Conservation (phyloP, 805 yeast species). For the Starmerella gropengiesseri region DNA sequence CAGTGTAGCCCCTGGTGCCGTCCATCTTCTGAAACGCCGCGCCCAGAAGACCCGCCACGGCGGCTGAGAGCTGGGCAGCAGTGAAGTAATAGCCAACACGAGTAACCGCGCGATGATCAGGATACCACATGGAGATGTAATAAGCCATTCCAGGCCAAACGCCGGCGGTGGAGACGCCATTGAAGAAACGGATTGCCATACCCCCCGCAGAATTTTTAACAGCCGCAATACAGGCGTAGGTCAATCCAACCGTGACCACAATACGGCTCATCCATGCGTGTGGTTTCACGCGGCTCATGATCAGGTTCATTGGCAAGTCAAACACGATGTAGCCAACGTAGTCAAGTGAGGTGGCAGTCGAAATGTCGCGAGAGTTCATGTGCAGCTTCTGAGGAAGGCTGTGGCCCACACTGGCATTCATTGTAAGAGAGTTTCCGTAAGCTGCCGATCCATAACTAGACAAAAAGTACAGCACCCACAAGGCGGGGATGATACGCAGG, state of each 20-base stretch:
- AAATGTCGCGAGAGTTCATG: slow-evolving; percentile 45
- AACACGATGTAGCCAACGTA: slow-evolving; percentile 75
- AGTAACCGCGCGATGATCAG: slow-evolving; percentile 60
- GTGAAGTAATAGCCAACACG: slow-evolving; percentile 83
- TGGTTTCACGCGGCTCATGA: slow-evolving; percentile 75
- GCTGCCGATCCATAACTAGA: slow-evolving; percentile 69
- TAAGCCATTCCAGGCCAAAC: slow-evolving; percentile 87
- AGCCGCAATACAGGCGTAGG: slow-evolving; percentile 62
- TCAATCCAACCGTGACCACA: slow-evolving; percentile 64
- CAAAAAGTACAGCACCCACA: slow-evolving; percentile 69
- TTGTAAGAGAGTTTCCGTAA: slow-evolving; percentile 69
- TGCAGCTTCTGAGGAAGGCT: slow-evolving; percentile 45
- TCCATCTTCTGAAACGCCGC: slow-evolving; percentile 86
- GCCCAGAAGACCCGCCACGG: slow-evolving; percentile 77
- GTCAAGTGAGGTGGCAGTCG: slow-evolving; percentile 70
- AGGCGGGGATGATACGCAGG: slow-evolving; percentile 63
- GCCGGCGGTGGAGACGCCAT: slow-evolving; percentile 74
- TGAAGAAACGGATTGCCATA: slow-evolving; percentile 58
- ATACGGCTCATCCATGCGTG: slow-evolving; percentile 78
- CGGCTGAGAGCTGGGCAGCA: slow-evolving; percentile 83
- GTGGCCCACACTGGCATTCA: slow-evolving; percentile 55
- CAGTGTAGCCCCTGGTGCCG: slow-evolving; percentile 54
- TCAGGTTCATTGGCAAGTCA: slow-evolving; percentile 78
- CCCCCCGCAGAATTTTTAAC: slow-evolving; percentile 47
- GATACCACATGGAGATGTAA: slow-evolving; percentile 76